Evolutionary conservation across 1,284 basidiomycete species (phyloP), one percentile per base, ranked within the genome.

Genomic region (Stygiomarasmius scandens): DNA sequence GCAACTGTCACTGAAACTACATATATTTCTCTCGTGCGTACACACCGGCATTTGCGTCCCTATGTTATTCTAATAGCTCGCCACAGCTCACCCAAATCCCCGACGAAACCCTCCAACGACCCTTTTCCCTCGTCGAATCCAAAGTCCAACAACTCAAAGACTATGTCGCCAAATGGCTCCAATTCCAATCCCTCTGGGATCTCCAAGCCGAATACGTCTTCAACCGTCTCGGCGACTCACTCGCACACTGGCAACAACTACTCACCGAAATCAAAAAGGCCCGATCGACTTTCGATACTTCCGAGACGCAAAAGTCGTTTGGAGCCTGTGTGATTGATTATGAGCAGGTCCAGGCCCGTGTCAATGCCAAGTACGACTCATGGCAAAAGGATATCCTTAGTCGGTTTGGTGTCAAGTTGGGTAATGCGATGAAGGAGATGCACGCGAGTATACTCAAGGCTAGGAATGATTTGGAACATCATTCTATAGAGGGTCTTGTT

Each of bases 151-250:
- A 93, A 61, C 83, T 99, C 54, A 89, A 84, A 64, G 88, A 89
- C 45, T 99, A 99, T 71, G 95, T 98, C 52, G 90, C 83, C 62
- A 97, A 97, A 76, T 99, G 97, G 96, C 85, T 98, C 0, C 95
- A 96, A 69, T 99, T 99, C 84, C 97, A 99, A 74, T 96, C 95
- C 0, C 81, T 99, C 0, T 99, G 96, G 97, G 97, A 99, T 71
- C 86, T 98, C 50, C 95, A 99, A 74, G 85, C 95, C 14, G 96
- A 98, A 81, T 92, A 92, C 67, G 95, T 99, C 20, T 98, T 97
- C 81, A 90, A 88, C 65, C 90, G 92, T 0, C 87, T 98, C 6
- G 97, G 96, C 19, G 95, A 98, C 70, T 93, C 92, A 10, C 85
- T 99, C 20, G 86, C 85, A 0, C 83, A 90, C 70, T 99, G 97